Evolutionary conservation across 192 early-diverging fungal genomes (phyloP).

Genomic region (Coemansia brasiliensis): DNA sequence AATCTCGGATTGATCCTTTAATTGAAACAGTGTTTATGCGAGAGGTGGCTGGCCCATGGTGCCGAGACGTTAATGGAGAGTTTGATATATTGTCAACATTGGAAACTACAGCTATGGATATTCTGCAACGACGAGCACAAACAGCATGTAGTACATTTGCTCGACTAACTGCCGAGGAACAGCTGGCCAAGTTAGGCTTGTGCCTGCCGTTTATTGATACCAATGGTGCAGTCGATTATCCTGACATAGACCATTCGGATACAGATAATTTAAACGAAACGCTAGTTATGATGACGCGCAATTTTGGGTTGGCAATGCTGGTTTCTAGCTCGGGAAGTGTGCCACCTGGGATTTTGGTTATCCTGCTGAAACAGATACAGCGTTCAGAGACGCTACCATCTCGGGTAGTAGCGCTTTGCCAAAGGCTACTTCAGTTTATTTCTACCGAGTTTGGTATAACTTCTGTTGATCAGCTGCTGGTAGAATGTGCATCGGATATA

Average conservation of each 20-base stretch:
- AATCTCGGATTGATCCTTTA: slow-evolving; percentile 20
- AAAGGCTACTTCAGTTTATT: slow-evolving; percentile 20
- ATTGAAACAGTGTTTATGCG: slow-evolving; percentile 37
- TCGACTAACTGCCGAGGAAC: slow-evolving; percentile 38
- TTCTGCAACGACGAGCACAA: slow-evolving; percentile 27
- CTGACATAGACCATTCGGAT: slow-evolving; percentile 16
- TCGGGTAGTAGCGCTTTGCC: slow-evolving; percentile 17
- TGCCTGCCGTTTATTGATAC: slow-evolving; percentile 20
- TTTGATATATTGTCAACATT: slow-evolving; percentile 16
- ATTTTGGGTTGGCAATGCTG: slow-evolving; percentile 39
- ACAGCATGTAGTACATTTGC: slow-evolving; percentile 11
- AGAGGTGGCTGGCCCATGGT: slow-evolving; percentile 31
- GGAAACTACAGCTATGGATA: slow-evolving; percentile 13
- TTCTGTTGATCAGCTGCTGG: slow-evolving; percentile 7
- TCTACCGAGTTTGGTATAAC: slow-evolving; percentile 13
- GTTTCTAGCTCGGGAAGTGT: slow-evolving; percentile 8
- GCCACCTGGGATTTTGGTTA: slow-evolving; percentile 27
- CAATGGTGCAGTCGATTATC: slow-evolving; percentile 23
- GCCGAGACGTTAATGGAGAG: neutral
- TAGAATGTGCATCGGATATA: slow-evolving; percentile 21
- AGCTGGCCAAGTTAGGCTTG: slow-evolving; percentile 31
- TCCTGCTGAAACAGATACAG: slow-evolving; percentile 24
- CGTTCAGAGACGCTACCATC: slow-evolving; percentile 8
- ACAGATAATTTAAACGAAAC: slow-evolving; percentile 8
- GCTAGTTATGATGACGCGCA: slow-evolving; percentile 40